Conservation (phyloP, 805 yeast species). For the Zygosaccharomyces gambellarensis region DNA sequence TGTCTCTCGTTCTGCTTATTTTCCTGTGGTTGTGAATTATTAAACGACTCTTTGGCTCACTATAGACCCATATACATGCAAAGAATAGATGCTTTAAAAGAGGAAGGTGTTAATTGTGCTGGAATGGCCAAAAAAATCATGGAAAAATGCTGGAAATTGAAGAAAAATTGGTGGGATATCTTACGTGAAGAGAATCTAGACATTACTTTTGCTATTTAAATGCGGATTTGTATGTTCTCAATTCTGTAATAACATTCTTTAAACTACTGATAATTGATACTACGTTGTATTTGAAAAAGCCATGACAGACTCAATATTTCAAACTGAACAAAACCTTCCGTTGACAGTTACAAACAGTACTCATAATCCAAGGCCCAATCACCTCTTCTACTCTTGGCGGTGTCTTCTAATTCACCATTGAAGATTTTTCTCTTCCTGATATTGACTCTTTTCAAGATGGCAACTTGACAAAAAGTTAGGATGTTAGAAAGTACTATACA, state of each 20-base stretch:
- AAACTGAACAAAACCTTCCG: slow-evolving; percentile 2
- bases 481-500: slow-evolving; percentile 26
- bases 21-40: slow-evolving; percentile 24
- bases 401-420: slow-evolving; percentile 22
- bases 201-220: slow-evolving; percentile 25
- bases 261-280: background rate
- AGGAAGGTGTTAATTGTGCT: slow-evolving; percentile 21
- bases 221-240: background rate
- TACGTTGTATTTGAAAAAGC: background rate
- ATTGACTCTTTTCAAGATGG: slow-evolving; percentile 15
- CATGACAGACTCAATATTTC: background rate
- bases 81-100: slow-evolving; percentile 12
- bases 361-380: slow-evolving; percentile 25
- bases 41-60: slow-evolving; percentile 10
- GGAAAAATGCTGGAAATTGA: slow-evolving; percentile 24
- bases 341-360: slow-evolving; percentile 17
- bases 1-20: slow-evolving; percentile 22
- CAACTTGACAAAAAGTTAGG: slow-evolving; percentile 17
- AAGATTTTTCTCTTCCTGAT: slow-evolving; percentile 16
- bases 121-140: slow-evolving; percentile 18
- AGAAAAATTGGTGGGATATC: slow-evolving; percentile 24
- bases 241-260: background rate
- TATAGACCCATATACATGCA: slow-evolving; percentile 14
- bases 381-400: slow-evolving; percentile 21
- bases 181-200: slow-evolving; percentile 16